phyloP scores from a whole-genome alignment of 176 grass and related monocot species.

The Lolium perenne region DNA sequence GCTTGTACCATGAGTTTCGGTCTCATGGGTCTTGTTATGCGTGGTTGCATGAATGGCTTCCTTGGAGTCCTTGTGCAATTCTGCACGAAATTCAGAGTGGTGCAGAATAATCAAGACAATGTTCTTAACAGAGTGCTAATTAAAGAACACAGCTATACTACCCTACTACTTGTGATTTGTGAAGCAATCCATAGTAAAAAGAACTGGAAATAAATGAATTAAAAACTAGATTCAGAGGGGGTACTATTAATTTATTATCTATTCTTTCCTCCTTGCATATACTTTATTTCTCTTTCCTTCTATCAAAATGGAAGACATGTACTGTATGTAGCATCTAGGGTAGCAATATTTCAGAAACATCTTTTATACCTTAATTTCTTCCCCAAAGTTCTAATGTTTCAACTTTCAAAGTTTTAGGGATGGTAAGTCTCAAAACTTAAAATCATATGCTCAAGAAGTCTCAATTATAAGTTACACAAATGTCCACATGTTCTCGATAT shows the following conservation, averaged over 20 bases:
- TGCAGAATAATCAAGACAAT: not conserved
- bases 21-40: constrained; percentile 56
- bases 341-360: constrained; percentile 12
- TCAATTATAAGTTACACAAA: not conserved
- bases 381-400: not conserved
- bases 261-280: not conserved
- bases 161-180: not conserved
- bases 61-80: constrained; percentile 40
- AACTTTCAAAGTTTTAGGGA: constrained; percentile 14
- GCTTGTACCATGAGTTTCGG: constrained; percentile 77
- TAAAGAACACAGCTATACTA: not conserved
- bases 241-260: not conserved
- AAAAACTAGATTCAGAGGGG: not conserved
- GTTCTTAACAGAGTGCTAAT: not conserved
- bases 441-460: not conserved
- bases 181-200: not conserved
- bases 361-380: not conserved
- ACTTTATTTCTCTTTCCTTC: not conserved
- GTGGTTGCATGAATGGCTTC: constrained; percentile 31
- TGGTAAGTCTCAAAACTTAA: not conserved
- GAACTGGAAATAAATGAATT: not conserved
- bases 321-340: not conserved
- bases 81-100: constrained; percentile 35
- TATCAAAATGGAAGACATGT: not conserved
- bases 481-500: too few species aligned